Evolutionary conservation across 805 yeast genomes (phyloP).

Genomic region (Starmera dryadoides): DNA sequence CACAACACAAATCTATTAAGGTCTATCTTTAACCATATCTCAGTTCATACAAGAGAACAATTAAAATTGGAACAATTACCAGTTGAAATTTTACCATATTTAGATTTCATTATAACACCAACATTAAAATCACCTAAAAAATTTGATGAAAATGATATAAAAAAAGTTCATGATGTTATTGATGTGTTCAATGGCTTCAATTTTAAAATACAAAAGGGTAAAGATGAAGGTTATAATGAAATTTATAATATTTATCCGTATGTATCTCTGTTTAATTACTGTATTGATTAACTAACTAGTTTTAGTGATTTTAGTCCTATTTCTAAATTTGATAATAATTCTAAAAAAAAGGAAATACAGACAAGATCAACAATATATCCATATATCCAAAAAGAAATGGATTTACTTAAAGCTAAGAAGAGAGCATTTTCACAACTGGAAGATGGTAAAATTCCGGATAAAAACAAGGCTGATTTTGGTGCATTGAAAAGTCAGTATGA

Average conservation of each 20-base stretch:
- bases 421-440: conserved; percentile 21
- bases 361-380: conserved; percentile 18
- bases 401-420: conserved; percentile 23
- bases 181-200: conserved; percentile 31
- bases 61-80: conserved; percentile 10
- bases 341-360: conserved; percentile 12
- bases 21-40: conserved; percentile 5
- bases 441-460: conserved; percentile 9
- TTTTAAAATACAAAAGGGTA: conserved; percentile 28
- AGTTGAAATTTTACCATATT: conserved; percentile 27
- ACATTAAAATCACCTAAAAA: conserved; percentile 18
- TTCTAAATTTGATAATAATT: conserved; percentile 12
- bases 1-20: conserved; percentile 8
- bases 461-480: conserved; percentile 22
- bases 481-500: conserved; percentile 39
- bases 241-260: conserved; percentile 16
- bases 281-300: neutral
- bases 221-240: conserved; percentile 23
- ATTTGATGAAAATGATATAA: conserved; percentile 12
- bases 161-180: conserved; percentile 29
- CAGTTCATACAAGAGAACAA: conserved; percentile 9
- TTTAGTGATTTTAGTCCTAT: conserved; percentile 11
- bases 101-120: conserved; percentile 24
- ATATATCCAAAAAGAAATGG: conserved; percentile 17
- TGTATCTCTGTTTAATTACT: neutral